phyloP scores from a whole-genome alignment of 371 early-diverging fungal genomes.

The Rhizopus delemar region DNA sequence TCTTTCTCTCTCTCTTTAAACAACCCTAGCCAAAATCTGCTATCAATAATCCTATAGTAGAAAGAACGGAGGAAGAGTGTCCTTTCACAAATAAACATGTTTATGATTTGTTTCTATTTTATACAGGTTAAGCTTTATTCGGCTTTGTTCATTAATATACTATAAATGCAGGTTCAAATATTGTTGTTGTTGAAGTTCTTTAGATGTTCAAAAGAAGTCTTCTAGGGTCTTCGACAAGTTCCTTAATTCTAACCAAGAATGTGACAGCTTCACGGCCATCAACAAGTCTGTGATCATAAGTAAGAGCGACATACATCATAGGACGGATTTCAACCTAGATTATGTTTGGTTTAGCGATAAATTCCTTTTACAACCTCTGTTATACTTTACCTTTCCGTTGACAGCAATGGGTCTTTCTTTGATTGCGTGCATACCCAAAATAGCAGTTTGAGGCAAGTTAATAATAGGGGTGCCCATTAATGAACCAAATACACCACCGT shows the following conservation, averaged over 20 bases:
- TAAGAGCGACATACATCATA: conserved; percentile 98
- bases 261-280: conserved; percentile 98
- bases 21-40: too few species aligned
- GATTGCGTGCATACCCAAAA: conserved; percentile 97
- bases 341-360: too few species aligned
- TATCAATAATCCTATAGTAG: too few species aligned
- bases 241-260: conserved; percentile 95
- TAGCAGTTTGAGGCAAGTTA: conserved; percentile 95
- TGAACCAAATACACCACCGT: conserved; percentile 97
- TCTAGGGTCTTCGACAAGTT: conserved; percentile 93
- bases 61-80: too few species aligned
- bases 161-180: conserved; percentile 1
- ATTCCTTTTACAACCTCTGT: not conserved
- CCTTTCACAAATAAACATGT: too few species aligned
- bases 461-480: conserved; percentile 97
- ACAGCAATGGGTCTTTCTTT: conserved; percentile 95
- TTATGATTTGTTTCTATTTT: not conserved
- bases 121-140: conserved; percentile 1
- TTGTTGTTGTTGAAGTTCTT: not conserved
- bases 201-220: conserved; percentile 83
- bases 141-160: conserved; percentile 5
- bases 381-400: conserved; percentile 73
- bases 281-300: conserved; percentile 97
- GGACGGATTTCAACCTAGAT: conserved; percentile 86
- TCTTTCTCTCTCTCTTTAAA: too few species aligned